Evolutionary conservation across 768 basidiomycete species (phyloP).

Genomic region (Dendrothele bispora): DNA sequence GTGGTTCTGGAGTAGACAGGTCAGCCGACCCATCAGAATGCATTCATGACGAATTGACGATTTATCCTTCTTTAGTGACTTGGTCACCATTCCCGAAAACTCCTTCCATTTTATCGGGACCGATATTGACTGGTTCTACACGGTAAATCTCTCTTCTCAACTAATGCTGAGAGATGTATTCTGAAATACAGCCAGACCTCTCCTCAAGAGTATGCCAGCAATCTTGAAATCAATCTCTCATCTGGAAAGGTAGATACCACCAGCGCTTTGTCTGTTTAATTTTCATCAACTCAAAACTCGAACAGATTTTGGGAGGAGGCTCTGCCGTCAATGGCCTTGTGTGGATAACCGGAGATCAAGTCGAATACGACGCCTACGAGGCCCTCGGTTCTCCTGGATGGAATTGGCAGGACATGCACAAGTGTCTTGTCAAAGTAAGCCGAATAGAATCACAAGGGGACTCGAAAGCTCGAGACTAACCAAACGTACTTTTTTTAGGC

Average conservation of each 20-base stretch:
- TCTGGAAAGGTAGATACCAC: constrained; percentile 24
- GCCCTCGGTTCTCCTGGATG: constrained; percentile 29
- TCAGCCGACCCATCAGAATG: constrained; percentile 4
- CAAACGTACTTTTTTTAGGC: constrained; percentile 23
- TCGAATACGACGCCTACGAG: constrained; percentile 30
- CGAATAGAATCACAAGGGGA: background rate
- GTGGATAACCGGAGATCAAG: constrained; percentile 30
- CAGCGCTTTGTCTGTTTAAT: background rate
- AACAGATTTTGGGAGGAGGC: constrained; percentile 34
- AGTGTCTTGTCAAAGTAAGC: constrained; percentile 30
- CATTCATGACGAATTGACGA: background rate
- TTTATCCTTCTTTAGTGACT: constrained; percentile 11
- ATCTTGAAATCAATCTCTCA: constrained; percentile 24
- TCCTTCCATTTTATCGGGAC: constrained; percentile 26
- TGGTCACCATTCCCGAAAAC: constrained; percentile 28
- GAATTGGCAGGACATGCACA: constrained; percentile 36
- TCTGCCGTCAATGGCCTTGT: constrained; percentile 35
- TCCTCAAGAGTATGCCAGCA: constrained; percentile 23
- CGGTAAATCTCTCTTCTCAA: background rate
- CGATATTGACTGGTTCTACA: constrained; percentile 27
- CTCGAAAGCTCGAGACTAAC: too few species aligned
- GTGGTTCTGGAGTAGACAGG: constrained; percentile 25
- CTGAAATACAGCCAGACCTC: constrained; percentile 20
- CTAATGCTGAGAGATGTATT: background rate
- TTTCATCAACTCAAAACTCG: constrained; percentile 4